Evolutionary conservation across 768 basidiomycete genomes (phyloP).

Genomic region (Russula lepida): DNA sequence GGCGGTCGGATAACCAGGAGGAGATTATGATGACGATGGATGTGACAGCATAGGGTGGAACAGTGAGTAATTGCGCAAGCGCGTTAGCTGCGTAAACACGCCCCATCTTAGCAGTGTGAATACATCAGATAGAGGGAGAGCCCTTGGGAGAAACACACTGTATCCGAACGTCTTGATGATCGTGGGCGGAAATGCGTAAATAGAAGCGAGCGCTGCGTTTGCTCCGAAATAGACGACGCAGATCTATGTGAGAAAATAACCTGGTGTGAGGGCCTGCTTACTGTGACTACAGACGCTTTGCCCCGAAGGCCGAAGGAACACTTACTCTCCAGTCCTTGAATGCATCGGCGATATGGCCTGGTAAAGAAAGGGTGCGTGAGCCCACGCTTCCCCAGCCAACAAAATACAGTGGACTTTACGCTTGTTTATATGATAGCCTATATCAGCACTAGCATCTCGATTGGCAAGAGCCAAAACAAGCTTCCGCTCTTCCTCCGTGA

Average conservation of each 20-base stretch:
- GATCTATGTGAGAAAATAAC: conserved; percentile 37
- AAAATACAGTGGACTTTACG: conserved; percentile 30
- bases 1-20: conserved; percentile 55
- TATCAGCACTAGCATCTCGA: conserved; percentile 56
- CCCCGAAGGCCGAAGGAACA: not conserved
- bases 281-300: not conserved
- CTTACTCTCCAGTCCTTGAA: conserved; percentile 65
- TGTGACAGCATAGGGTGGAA: conserved; percentile 72
- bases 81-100: conserved; percentile 42
- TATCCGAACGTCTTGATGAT: conserved; percentile 68
- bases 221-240: conserved; percentile 73
- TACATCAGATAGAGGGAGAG: not conserved
- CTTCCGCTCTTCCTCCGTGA: conserved; percentile 43
- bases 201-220: conserved; percentile 70
- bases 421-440: conserved; percentile 55
- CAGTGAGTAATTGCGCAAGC: conserved; percentile 62
- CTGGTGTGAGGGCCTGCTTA: too few relatives aligned
- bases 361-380: not conserved
- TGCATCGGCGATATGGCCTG: conserved; percentile 56
- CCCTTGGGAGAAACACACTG: conserved; percentile 36
- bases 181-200: conserved; percentile 76
- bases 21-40: conserved; percentile 52
- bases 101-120: conserved; percentile 3
- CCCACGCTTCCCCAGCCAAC: not conserved
- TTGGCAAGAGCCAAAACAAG: conserved; percentile 63